Evolutionary conservation across 176 grass and related monocot species (phyloP), one percentile per base, ranked within the genome.

Genomic region (Poa annua): DNA sequence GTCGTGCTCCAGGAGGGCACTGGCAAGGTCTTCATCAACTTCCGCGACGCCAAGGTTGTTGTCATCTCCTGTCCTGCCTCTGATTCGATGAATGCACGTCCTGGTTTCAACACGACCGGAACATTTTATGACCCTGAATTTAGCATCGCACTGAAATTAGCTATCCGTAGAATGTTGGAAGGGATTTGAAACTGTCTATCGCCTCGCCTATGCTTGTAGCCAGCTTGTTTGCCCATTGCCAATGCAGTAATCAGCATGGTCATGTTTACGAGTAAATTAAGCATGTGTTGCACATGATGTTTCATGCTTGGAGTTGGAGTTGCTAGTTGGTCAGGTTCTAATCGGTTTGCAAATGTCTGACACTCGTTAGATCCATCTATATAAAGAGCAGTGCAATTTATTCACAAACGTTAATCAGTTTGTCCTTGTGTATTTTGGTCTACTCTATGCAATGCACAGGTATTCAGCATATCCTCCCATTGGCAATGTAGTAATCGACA

Each of bases 1-100:
- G 96, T 99, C 70, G 96, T 91, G 32, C 90, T 99, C 56, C 93
- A 93, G 86, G 96, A 98, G 82, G 96, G 96, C 21, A 89, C 89
- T 14, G 96, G 96, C 5, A 96, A 80, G 89, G 82, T 96, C 77
- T 89, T 99, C 79, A 93, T 99, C 87, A 99, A 99, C 81, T 99
- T 90, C 74, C 90, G 96, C 4, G 96, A 94, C 10, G 93, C 89
- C 8, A 96, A 94, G 93, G 93, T 99, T 52, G 25, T 65, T 57
- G n/a, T n/a, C n/a, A 3, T 24, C 17, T 80, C 13, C 25, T 63
- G 10, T 80, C 13, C 25, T 63, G 10, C 20, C 20, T 33, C 49
- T n/a, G 0, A 50, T 44, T 44, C 42, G 42, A 44, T 11, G 2
- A 44, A 11, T 44, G 42, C 42, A 44, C 9, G 38, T 41, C 4